phyloP scores from a whole-genome alignment of 1,139 yeast species.

The Geotrichum restrictum region DNA sequence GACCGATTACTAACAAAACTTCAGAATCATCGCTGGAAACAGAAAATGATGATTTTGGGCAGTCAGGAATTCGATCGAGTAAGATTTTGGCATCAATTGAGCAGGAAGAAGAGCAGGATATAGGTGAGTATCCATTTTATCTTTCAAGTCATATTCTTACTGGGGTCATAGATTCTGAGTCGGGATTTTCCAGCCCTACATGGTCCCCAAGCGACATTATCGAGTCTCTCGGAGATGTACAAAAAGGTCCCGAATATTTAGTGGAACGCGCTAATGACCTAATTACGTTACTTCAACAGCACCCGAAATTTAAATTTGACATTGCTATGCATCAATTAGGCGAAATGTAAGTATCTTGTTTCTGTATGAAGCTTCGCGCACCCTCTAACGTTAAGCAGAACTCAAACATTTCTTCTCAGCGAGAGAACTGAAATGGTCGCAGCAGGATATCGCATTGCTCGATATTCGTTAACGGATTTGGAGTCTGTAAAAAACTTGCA shows the following conservation, averaged over 20 bases:
- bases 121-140: no score
- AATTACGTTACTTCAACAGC: conserved; percentile 51
- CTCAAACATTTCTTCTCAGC: conserved; percentile 59
- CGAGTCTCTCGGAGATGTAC: conserved; percentile 46
- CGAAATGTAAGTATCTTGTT: no score
- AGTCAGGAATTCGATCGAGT: neutral
- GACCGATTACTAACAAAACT: neutral
- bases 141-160: no score
- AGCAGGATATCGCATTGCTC: conserved; percentile 68
- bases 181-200: conserved; percentile 38
- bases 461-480: conserved; percentile 56
- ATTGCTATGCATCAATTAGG: conserved; percentile 61
- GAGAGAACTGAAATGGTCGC: conserved; percentile 62
- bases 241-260: conserved; percentile 47
- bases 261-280: conserved; percentile 62
- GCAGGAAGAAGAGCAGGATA: conserved; percentile 10
- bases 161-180: neutral
- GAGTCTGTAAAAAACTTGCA: conserved; percentile 48
- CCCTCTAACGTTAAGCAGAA: conserved; percentile 40
- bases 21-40: conserved; percentile 3
- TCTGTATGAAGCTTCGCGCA: neutral
- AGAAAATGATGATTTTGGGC: conserved; percentile 2
- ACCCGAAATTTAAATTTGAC: conserved; percentile 64
- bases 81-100: conserved; percentile 10
- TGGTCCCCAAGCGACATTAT: conserved; percentile 50